A percentile compares a stretch with the other conserved stretches of the same genome.
These are phyloP conservation scores for Tuber indicum DNA, from an alignment of 495 filamentous ascomycete species.

Conservation along the genomic window DNA sequence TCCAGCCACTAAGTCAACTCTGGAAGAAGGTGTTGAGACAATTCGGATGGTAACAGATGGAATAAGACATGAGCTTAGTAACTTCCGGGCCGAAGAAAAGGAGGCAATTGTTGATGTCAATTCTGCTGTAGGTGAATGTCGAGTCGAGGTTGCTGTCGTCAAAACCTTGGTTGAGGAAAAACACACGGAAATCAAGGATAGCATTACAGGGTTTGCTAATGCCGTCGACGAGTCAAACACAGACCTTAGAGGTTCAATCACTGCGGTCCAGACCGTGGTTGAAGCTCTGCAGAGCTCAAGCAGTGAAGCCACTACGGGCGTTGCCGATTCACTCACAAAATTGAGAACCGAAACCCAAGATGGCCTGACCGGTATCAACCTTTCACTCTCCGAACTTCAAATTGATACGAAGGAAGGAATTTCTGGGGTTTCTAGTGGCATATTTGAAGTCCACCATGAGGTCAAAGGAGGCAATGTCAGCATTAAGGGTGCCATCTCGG, in stretches of 20 bases:
- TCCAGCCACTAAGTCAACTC: slow-evolving; percentile 28
- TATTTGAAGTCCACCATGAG: slow-evolving; percentile 24
- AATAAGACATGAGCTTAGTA: slow-evolving; percentile 27
- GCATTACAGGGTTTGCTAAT: slow-evolving; percentile 24
- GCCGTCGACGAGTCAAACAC: slow-evolving; percentile 19
- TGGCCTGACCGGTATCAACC: slow-evolving; percentile 17
- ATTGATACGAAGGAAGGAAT: slow-evolving; percentile 40
- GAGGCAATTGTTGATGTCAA: slow-evolving; percentile 43
- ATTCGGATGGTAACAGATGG: slow-evolving; percentile 34
- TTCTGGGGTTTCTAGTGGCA: slow-evolving; percentile 41
- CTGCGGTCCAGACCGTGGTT: slow-evolving; percentile 23
- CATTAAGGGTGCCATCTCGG: slow-evolving; percentile 27
- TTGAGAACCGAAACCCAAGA: slow-evolving; percentile 33
- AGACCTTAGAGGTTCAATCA: slow-evolving; percentile 25
- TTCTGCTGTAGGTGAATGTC: slow-evolving; percentile 47
- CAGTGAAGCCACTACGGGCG: slow-evolving; percentile 23
- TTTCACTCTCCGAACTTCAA: slow-evolving; percentile 25
- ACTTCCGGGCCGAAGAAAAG: slow-evolving; percentile 28
- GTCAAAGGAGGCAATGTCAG: slow-evolving; percentile 25
- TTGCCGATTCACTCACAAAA: slow-evolving; percentile 24
- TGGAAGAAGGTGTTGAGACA: slow-evolving; percentile 26
- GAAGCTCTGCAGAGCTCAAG: slow-evolving; percentile 23
- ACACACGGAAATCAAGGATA: slow-evolving; percentile 24
- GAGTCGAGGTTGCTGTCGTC: slow-evolving; percentile 39
- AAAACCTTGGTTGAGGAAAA: slow-evolving; percentile 39